Evolutionary conservation across 1,284 basidiomycete species (phyloP).

Genomic region (Ceratobasidium theobromae): DNA sequence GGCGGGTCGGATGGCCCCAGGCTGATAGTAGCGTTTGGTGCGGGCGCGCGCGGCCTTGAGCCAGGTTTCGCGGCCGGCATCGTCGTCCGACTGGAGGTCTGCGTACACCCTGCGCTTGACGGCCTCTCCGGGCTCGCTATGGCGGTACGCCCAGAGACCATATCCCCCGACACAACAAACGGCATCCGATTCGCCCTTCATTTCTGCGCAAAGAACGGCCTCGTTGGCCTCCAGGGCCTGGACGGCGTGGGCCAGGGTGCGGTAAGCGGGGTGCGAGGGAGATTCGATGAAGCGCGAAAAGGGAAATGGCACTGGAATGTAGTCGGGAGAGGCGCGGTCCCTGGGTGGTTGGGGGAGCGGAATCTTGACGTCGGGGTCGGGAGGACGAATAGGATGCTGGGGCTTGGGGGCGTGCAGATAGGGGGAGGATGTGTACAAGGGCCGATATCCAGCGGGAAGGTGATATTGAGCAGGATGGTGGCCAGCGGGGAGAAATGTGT

Average conservation of each 20-base stretch:
- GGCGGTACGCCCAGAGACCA: constrained; percentile 22
- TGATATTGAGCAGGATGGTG: constrained; percentile 23
- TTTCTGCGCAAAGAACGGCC: background rate
- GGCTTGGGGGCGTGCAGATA: constrained; percentile 25
- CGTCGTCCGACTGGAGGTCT: constrained; percentile 21
- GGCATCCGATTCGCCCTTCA: constrained; percentile 6
- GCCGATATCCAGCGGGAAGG: constrained; percentile 17
- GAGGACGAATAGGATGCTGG: constrained; percentile 17
- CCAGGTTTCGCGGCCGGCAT: constrained; percentile 27
- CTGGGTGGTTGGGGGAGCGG: constrained; percentile 7
- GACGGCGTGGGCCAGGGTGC: background rate
- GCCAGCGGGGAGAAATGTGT: constrained; percentile 27
- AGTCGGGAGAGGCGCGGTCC: constrained; percentile 4
- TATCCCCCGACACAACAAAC: constrained; percentile 6
- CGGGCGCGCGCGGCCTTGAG: constrained; percentile 28
- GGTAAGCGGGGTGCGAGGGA: constrained; percentile 16
- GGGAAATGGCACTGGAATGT: constrained; percentile 10
- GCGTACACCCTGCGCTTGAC: constrained; percentile 24
- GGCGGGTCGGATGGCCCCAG: constrained; percentile 29
- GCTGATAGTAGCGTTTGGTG: constrained; percentile 21
- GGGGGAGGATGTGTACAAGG: constrained; percentile 1
- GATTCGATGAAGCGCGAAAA: constrained; percentile 17
- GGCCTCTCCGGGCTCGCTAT: constrained; percentile 8
- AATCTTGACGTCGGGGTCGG: constrained; percentile 22
- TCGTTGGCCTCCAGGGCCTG: constrained; percentile 6